A percentile compares a stretch with the other conserved stretches of the same genome.
Conservation (phyloP, 192 early-diverging fungal species). For the Gonapodya prolifera region DNA sequence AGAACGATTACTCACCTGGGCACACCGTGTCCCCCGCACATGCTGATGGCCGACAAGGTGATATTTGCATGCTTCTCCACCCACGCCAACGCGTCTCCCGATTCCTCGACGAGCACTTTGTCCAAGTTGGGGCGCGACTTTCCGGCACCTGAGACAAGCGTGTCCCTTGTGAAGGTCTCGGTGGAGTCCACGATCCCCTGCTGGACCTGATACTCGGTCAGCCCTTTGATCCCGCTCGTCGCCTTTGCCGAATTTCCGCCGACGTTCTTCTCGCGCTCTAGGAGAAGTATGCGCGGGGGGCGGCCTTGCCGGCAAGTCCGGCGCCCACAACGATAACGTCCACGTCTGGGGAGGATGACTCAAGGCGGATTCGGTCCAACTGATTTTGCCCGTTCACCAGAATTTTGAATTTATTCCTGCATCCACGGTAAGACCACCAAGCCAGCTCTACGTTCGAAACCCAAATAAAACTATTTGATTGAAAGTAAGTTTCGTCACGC, state of each 20-base stretch:
- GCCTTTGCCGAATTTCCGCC: slow-evolving; percentile 12
- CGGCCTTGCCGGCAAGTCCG: too few relatives aligned
- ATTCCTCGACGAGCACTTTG: slow-evolving; percentile 7
- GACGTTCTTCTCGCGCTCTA: slow-evolving; percentile 8
- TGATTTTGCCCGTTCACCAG: too few relatives aligned
- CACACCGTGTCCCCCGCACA: slow-evolving; percentile 8
- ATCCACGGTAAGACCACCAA: too few relatives aligned
- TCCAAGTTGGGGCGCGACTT: neutral
- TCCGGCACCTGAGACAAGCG: slow-evolving; percentile 1
- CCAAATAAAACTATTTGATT: too few relatives aligned
- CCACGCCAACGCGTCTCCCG: slow-evolving; percentile 7
- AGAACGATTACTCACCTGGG: neutral
- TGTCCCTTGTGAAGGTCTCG: slow-evolving; percentile 7
- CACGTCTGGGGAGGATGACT: too few relatives aligned
- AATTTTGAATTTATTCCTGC: too few relatives aligned
- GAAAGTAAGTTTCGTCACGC: too few relatives aligned
- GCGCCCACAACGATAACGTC: too few relatives aligned
- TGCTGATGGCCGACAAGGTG: neutral
- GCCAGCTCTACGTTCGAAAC: too few relatives aligned
- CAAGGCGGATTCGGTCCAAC: too few relatives aligned
- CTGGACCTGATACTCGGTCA: neutral
- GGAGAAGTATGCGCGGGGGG: slow-evolving; percentile 8
- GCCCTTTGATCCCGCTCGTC: slow-evolving; percentile 6
- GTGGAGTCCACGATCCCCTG: slow-evolving; percentile 5
- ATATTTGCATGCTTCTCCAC: neutral